phyloP scores from a whole-genome alignment of 495 filamentous ascomycete genomes.

The Penicillium canariense region DNA sequence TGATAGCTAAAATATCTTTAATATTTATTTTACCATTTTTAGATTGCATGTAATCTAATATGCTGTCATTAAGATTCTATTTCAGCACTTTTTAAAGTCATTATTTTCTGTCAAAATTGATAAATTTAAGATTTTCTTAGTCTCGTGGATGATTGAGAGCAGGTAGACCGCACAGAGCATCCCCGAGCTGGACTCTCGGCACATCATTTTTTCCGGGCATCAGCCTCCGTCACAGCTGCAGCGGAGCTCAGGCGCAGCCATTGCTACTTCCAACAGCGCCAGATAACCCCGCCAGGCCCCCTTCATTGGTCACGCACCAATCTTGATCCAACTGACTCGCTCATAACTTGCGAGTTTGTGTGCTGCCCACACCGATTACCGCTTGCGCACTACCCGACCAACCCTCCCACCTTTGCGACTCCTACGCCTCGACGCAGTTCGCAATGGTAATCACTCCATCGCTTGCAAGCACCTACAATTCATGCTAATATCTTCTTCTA shows the following conservation, averaged over 20 bases:
- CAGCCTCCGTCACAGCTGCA: slow-evolving; percentile 30
- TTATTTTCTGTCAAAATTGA: no score
- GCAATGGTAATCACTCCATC: slow-evolving; percentile 21
- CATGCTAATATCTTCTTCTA: slow-evolving; percentile 1
- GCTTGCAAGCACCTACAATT: not conserved
- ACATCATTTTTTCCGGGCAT: slow-evolving; percentile 33
- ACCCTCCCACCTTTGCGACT: slow-evolving; percentile 17
- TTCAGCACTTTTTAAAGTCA: no score
- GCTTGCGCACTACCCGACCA: not conserved
- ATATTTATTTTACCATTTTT: no score
- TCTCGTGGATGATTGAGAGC: no score
- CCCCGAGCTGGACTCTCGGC: slow-evolving; percentile 17
- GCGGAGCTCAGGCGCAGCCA: slow-evolving; percentile 28
- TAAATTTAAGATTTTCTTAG: no score
- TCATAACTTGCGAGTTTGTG: not conserved
- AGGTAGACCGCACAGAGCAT: no score
- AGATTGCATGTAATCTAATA: no score
- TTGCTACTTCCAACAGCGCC: slow-evolving; percentile 18
- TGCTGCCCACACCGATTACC: slow-evolving; percentile 5
- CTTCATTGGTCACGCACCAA: not conserved
- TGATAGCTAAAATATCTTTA: not conserved
- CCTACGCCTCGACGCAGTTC: slow-evolving; percentile 22
- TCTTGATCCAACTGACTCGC: not conserved
- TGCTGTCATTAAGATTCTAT: no score
- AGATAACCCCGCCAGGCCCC: slow-evolving; percentile 11